Conservation (phyloP, 306 rosid species). For the Lathyrus tuberosus region DNA sequence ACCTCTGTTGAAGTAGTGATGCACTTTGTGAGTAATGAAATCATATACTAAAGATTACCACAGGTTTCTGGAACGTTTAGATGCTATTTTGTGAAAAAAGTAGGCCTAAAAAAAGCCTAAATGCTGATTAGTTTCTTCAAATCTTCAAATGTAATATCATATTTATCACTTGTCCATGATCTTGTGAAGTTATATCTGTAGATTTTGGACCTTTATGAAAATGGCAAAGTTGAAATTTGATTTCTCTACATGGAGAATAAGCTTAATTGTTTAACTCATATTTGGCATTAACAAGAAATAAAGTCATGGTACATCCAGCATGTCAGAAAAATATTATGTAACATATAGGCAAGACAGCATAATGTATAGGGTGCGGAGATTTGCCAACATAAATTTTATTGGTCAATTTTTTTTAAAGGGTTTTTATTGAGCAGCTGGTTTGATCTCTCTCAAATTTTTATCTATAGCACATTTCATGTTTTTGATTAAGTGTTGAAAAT, state of each 20-base stretch:
- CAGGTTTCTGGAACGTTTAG: conserved; percentile 24
- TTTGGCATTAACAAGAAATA: conserved; percentile 23
- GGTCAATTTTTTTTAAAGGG: too few relatives aligned
- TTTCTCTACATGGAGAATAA: conserved; percentile 29
- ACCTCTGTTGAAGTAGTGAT: too few relatives aligned
- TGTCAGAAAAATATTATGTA: conserved; percentile 13
- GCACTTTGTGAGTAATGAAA: too few relatives aligned
- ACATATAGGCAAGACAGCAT: conserved; percentile 25
- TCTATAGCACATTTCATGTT: not conserved
- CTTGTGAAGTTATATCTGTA: conserved; percentile 10
- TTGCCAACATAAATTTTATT: conserved; percentile 15
- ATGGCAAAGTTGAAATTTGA: conserved; percentile 11
- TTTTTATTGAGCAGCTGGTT: conserved; percentile 8
- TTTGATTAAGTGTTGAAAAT: conserved; percentile 33
- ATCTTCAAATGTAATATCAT: conserved; percentile 6
- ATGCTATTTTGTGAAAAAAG: conserved; percentile 22
- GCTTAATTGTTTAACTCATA: conserved; percentile 15
- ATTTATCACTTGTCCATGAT: conserved; percentile 19
- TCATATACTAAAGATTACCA: not conserved
- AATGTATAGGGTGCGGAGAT: conserved; percentile 1
- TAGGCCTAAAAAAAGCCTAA: not conserved
- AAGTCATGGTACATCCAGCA: conserved; percentile 21
- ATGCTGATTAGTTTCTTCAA: conserved; percentile 27
- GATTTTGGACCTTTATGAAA: conserved; percentile 17
- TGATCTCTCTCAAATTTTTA: not conserved